Conservation (phyloP, 2,329 filamentous ascomycete species). For the Colletotrichum shisoi region DNA sequence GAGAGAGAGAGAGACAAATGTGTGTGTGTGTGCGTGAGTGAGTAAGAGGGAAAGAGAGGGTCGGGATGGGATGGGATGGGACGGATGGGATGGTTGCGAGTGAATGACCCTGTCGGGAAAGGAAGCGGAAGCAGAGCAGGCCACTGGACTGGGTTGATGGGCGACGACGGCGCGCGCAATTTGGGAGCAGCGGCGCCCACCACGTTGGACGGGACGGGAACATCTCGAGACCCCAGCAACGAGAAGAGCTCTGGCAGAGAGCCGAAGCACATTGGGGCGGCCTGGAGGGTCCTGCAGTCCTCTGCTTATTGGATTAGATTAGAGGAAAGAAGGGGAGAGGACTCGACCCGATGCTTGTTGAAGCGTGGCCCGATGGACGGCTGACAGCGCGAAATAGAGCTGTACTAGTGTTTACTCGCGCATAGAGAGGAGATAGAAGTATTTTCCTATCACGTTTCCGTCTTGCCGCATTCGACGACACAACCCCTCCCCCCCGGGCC, state of each 20-base stretch:
- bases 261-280: conserved; percentile 13
- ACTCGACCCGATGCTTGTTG: conserved; percentile 15
- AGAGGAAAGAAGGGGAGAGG: conserved; percentile 18
- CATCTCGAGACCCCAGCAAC: neutral
- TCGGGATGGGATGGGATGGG: conserved; percentile 15
- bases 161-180: conserved; percentile 29
- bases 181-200: conserved; percentile 26
- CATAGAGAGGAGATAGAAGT: rapidly evolving
- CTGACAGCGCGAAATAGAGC: conserved; percentile 3
- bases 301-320: conserved; percentile 36
- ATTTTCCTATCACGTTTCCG: neutral
- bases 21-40: conserved; percentile 6
- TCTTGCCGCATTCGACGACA: conserved; percentile 20
- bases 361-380: conserved; percentile 17
- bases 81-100: conserved; percentile 5
- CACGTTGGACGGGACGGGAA: neutral
- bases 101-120: conserved; percentile 18
- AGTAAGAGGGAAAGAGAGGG: conserved; percentile 12
- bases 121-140: conserved; percentile 5
- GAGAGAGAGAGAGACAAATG: conserved; percentile 1
- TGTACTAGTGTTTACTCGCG: rapidly evolving
- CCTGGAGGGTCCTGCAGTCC: conserved; percentile 32
- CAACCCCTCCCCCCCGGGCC: neutral
- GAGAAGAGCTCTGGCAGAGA: conserved; percentile 1
- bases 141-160: neutral